Base-by-base conservation (phyloP, 768 basidiomycete genomes). In the Phanerodontia chrysosporium region DNA sequence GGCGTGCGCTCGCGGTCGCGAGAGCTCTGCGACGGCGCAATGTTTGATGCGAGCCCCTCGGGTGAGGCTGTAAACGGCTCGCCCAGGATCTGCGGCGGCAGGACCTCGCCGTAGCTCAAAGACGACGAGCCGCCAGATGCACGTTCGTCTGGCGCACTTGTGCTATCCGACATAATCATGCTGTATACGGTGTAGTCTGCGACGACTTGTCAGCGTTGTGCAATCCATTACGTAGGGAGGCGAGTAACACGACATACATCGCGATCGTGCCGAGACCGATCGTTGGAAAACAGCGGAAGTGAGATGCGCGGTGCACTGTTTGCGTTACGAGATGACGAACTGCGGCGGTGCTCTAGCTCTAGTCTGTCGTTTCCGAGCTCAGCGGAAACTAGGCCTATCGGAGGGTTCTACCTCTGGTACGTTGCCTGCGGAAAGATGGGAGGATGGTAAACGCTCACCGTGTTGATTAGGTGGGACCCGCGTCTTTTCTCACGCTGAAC, bases 41-140 rank as follows among this genome's bases (percentile, higher is more conserved):
- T 22, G 22, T 48, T 39, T 6, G 27, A 46, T 10, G 45, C 35
- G 39, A 45, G 49, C 5, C 24, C 36, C n/a, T 5, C 18, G 28
- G 57, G 36, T 36, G 45, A 48, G 14, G 46, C 22, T 1, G 49
- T 51, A 24, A 45, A 28, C 1, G 57, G 57, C 22, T 35, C 45
- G 22, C 30, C 9, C 2, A 45, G 32, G 32, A 58, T n/a, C 22
- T 24, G 21, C 7, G 36, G 25, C 10, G 57, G 16, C 12, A 58
- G 32, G 14, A 58, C 49, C 28, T 58, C 22, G 22, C 57, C 57
- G 27, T 58, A 58, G 35, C 57, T 58, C 21, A 21, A 14, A 12
- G 57, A 51, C 7, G 57, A 49, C 7, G 57, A 49, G 48, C 46
- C 49, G 7, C 9, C 39, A 21, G 48, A 49, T 5, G 18, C 25